phyloP scores from a whole-genome alignment of 148 eudicot species.

The Fallopia convolvulus region DNA sequence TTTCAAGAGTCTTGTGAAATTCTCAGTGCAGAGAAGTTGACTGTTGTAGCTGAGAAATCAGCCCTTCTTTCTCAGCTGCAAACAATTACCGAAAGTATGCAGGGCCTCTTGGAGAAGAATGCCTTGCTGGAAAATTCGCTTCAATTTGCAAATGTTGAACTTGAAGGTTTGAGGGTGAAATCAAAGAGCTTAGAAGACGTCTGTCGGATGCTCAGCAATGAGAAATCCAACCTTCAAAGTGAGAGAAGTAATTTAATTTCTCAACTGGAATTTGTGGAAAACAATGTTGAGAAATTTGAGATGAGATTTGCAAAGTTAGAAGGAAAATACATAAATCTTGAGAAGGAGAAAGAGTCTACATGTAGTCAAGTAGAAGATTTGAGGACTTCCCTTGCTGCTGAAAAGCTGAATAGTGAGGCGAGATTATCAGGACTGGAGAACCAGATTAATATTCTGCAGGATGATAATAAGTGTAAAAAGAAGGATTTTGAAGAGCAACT shows the following conservation, averaged over 20 bases:
- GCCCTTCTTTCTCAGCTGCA: conserved; percentile 71
- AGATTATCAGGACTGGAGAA: conserved; percentile 60
- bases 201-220: conserved; percentile 51
- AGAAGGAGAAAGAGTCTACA: conserved; percentile 62
- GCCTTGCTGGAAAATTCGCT: conserved; percentile 62
- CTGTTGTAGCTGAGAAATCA: conserved; percentile 62
- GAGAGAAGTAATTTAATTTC: conserved; percentile 50
- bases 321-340: conserved; percentile 46
- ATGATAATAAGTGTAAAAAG: conserved; percentile 56
- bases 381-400: conserved; percentile 45
- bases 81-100: conserved; percentile 56
- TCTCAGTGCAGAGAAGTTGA: conserved; percentile 55
- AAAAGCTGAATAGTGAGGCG: conserved; percentile 48
- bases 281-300: conserved; percentile 57
- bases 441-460: conserved; percentile 46
- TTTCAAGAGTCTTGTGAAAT: conserved; percentile 41
- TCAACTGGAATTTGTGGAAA: conserved; percentile 63
- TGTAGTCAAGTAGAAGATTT: conserved; percentile 51
- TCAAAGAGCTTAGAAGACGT: conserved; percentile 74
- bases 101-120: conserved; percentile 66
- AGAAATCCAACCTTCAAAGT: conserved; percentile 50
- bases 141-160: conserved; percentile 55
- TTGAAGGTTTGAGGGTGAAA: conserved; percentile 76
- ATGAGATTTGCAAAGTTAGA: conserved; percentile 56
- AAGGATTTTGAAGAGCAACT: conserved; percentile 80